Conservation (phyloP, 1,139 yeast genomes). For the Yamadazyma taylorii region DNA sequence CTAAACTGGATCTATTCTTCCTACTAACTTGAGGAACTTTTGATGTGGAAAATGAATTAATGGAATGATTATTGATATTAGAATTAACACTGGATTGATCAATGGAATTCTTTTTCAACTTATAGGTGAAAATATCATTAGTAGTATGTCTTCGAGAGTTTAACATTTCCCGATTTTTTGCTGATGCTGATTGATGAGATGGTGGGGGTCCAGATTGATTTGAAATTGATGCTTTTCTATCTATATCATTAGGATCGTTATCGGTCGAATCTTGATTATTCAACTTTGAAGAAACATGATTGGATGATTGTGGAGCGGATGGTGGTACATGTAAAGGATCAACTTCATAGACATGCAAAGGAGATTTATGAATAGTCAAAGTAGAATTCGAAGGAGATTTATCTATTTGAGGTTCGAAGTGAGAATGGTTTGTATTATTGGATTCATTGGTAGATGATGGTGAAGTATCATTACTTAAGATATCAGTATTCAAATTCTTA, state of each 20-base stretch:
- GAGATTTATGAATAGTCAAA: conserved; percentile 5
- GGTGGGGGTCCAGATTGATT: not conserved
- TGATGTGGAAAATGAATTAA: not conserved
- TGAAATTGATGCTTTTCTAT: not conserved
- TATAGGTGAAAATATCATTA: conserved; percentile 15
- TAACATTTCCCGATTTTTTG: not conserved
- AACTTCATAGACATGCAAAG: conserved; percentile 7
- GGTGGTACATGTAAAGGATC: conserved; percentile 10
- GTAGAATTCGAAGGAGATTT: conserved; percentile 3
- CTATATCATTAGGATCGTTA: not conserved
- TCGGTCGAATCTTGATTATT: not conserved
- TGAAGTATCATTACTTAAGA: conserved; percentile 32
- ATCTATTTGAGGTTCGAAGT: conserved; percentile 1
- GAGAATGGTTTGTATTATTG: conserved; percentile 4
- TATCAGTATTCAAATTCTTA: conserved; percentile 17
- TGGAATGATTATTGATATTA: not conserved
- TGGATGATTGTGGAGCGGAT: not conserved
- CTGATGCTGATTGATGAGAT: not conserved
- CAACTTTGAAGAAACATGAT: no score
- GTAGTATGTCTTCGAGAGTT: conserved; percentile 16
- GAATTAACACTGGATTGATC: conserved; percentile 7
- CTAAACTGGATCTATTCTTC: conserved; percentile 2
- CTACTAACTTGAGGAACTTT: not conserved
- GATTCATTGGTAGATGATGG: conserved; percentile 31
- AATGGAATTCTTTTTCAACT: conserved; percentile 7